These are phyloP conservation scores for Trichoderma sp. DNA, from an alignment of 2,329 filamentous ascomycete species.

Conservation along the genomic window DNA sequence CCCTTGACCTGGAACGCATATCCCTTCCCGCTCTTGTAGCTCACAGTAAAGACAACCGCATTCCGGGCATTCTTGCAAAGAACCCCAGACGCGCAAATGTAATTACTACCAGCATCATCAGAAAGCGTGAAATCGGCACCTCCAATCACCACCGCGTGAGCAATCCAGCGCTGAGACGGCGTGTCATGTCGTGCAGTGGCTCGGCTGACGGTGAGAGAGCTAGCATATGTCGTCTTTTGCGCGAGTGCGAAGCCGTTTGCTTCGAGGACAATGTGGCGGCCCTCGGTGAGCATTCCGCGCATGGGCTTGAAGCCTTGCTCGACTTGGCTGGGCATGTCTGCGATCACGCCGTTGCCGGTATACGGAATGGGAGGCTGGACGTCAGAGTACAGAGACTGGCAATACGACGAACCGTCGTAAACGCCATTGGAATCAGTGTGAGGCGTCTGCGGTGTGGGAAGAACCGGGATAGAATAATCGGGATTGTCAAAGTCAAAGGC, in stretches of 20 bases:
- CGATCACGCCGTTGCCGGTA: conserved; percentile 33
- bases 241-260: conserved; percentile 42
- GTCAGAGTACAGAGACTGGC: conserved; percentile 38
- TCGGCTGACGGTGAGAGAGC: neutral
- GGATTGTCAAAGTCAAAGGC: conserved; percentile 48
- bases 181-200: conserved; percentile 33
- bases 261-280: conserved; percentile 53
- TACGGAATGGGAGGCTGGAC: conserved; percentile 48
- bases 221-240: conserved; percentile 29
- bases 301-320: conserved; percentile 54
- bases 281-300: conserved; percentile 52
- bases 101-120: conserved; percentile 26
- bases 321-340: conserved; percentile 40
- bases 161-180: conserved; percentile 48
- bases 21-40: conserved; percentile 23
- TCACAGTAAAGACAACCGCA: conserved; percentile 23
- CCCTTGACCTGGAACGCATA: conserved; percentile 22
- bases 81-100: conserved; percentile 20
- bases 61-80: conserved; percentile 1
- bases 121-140: conserved; percentile 29
- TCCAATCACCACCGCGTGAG: conserved; percentile 38
- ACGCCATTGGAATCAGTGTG: conserved; percentile 40
- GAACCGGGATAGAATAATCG: conserved; percentile 45
- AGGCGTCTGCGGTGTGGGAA: conserved; percentile 45
- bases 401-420: conserved; percentile 45